Evolutionary conservation across 805 yeast genomes (phyloP).

Genomic region (Pichia kluyveri): DNA sequence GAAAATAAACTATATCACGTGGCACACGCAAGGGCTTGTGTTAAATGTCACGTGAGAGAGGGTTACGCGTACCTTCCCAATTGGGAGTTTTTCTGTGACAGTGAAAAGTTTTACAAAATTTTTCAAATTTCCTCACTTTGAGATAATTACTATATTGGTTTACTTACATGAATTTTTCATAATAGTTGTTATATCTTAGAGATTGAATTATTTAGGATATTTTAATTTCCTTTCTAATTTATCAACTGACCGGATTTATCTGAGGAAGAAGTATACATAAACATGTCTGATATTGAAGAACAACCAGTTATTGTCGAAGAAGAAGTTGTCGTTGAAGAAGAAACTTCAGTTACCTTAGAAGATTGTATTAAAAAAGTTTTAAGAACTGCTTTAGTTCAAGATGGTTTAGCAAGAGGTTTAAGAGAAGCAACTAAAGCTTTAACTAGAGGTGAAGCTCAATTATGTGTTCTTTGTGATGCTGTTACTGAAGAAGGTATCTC

Average conservation of each 20-base stretch:
- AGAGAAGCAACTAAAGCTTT: slow-evolving; percentile 99
- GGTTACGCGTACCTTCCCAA: too few relatives aligned
- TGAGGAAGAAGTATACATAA: slow-evolving; percentile 31
- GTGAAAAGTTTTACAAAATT: too few relatives aligned
- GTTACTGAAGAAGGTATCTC: slow-evolving; percentile 96
- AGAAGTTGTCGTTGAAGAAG: slow-evolving; percentile 69
- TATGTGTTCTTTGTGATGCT: slow-evolving; percentile 95
- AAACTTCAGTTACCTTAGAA: slow-evolving; percentile 90
- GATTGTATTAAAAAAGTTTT: slow-evolving; percentile 97
- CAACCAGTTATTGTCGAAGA: slow-evolving; percentile 71
- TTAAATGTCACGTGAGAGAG: too few relatives aligned
- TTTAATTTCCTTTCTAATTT: background rate
- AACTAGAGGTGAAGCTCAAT: slow-evolving; percentile 94
- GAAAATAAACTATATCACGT: too few relatives aligned
- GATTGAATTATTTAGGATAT: too few relatives aligned
- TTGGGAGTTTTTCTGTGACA: too few relatives aligned
- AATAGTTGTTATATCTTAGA: too few relatives aligned
- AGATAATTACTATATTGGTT: too few relatives aligned
- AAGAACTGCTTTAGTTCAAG: slow-evolving; percentile 96
- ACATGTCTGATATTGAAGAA: slow-evolving; percentile 91
- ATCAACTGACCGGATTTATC: slow-evolving; percentile 30
- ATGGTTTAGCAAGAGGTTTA: slow-evolving; percentile 99
- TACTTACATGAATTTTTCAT: too few relatives aligned
- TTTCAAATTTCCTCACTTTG: too few relatives aligned
- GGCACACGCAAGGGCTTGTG: too few relatives aligned